Evolutionary conservation across 2,329 filamentous ascomycete species (phyloP), one percentile per base, ranked within the genome.

Genomic region (Colletotrichum australisinense): DNA sequence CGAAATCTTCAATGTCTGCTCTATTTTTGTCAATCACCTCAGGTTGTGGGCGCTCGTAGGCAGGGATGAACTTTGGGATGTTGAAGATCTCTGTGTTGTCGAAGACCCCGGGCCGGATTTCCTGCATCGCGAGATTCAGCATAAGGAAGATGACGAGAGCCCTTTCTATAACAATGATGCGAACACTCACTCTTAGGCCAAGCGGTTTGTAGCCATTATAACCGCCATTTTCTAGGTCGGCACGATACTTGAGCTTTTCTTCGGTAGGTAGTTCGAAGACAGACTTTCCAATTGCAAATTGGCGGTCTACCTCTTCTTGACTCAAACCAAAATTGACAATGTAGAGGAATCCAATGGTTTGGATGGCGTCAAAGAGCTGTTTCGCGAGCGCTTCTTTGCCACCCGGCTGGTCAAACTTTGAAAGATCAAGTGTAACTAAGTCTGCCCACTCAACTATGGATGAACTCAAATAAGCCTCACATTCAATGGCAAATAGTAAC

Each of bases 261-360:
- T 89, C 86, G 0, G 89, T 84, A 0, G 89, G 84, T 0, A 92
- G 82, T 5, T 86, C 78, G 76, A 91, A 92, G 74, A 92, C 86
- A 46, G 88, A 84, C 70, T 89, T 88, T 1, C 87, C 90, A 2
- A 92, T 85, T 14, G 90, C 42, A 0, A 46, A 46, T 46, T 46
- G 19, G 6, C 42, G 19, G 0, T 46, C 42, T 1, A 92, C 85
- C 77, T 90, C 83, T 59, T 91, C 89, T 78, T 92, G 89, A 1
- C 81, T 82, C n/a, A 92, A 84, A 38, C 89, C 90, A 74, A 89
- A 92, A 80, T 92, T 91, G 72, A 87, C 88, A 24, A 92, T 87
- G 74, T 92, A 91, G 81, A 92, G n/a, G 82, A 92, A 90, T 0
- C 90, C 82, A 53, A 86, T 83, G 46, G 85, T 81, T 38, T 85